These are phyloP conservation scores for Ceratocystiopsis sp. DNA, from an alignment of 2,329 filamentous ascomycete genomes.

Conservation along the genomic window DNA sequence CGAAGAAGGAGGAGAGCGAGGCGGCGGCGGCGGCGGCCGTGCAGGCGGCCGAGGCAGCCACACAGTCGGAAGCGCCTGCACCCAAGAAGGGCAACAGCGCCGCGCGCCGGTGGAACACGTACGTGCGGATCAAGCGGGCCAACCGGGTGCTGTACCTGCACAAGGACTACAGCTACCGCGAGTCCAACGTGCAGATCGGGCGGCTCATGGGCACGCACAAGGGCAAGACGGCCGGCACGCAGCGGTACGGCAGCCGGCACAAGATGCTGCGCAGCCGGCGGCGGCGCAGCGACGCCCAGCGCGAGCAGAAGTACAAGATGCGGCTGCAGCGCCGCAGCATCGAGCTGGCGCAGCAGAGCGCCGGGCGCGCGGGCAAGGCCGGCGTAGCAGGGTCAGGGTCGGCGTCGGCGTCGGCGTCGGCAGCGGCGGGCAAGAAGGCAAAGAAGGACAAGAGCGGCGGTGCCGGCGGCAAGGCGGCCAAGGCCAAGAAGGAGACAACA, in stretches of 20 bases:
- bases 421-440: background rate
- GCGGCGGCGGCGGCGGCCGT: background rate
- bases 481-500: background rate
- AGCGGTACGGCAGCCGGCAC: constrained; percentile 29
- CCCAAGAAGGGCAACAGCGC: constrained; percentile 1
- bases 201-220: constrained; percentile 33
- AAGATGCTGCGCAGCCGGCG: constrained; percentile 23
- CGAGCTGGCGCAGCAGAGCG: constrained; percentile 5
- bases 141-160: constrained; percentile 9
- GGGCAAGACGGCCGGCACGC: constrained; percentile 28
- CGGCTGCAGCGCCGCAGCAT: constrained; percentile 11
- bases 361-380: too few species aligned
- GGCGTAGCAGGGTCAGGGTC: too few species aligned
- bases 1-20: constrained; percentile 1
- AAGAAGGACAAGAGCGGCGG: background rate
- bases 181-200: constrained; percentile 43
- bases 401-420: too few species aligned
- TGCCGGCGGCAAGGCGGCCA: background rate
- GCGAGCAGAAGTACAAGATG: constrained; percentile 5
- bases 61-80: background rate
- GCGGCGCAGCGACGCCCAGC: constrained; percentile 5
- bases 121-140: constrained; percentile 8
- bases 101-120: constrained; percentile 10
- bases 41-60: background rate
- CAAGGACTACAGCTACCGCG: constrained; percentile 37